Evolutionary conservation across 345 rosid genomes (phyloP), one percentile per base, ranked within the genome.

Genomic region (Corymbia maculata): DNA sequence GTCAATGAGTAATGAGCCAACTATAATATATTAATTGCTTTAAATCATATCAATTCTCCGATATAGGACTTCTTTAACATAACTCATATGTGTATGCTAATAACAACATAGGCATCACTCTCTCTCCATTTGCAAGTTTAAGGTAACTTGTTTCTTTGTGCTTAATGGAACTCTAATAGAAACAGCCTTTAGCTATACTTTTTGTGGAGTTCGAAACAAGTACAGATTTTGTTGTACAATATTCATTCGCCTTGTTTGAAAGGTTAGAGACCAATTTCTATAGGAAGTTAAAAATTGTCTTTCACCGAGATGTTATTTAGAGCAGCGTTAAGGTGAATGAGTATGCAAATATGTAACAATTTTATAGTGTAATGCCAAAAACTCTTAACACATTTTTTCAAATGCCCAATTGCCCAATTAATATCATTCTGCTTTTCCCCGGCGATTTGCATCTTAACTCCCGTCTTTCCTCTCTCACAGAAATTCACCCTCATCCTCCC

Each of bases 21-120:
- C 5, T 55, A 55, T 1, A 1, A 55, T 21, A 21, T 21, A 59
- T 24, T 24, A 59, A 2, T 0, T 0, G 0, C n/a, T 24, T 3
- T 59, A 10, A 1, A 1, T 12, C 3, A 10, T 10, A 24, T 55
- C 11, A 21, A 21, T 55, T 55, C 14, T 55, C 4, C 5, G 21
- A 55, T 0, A 5, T 55, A 1, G 8, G 59, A 55, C 59, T 55
- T 55, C 21, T 55, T 24, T 55, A 19, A 21, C 26, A 1, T 21
- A 55, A 55, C 59, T 55, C 21, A 53, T 53, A 19, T 53, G 59
- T 21, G 13, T 13, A 10, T 13, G 9, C n/a, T 11, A 57, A 24
- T 0, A 57, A 22, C 64, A 24, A 4, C 64, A 57, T 13, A 24
- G 24, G 14, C 66, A 59, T n/a, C 66, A 2, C 66, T 9, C 1